Evolutionary conservation across 139 green algal species (phyloP).

Genomic region (Marvania coccoides): DNA sequence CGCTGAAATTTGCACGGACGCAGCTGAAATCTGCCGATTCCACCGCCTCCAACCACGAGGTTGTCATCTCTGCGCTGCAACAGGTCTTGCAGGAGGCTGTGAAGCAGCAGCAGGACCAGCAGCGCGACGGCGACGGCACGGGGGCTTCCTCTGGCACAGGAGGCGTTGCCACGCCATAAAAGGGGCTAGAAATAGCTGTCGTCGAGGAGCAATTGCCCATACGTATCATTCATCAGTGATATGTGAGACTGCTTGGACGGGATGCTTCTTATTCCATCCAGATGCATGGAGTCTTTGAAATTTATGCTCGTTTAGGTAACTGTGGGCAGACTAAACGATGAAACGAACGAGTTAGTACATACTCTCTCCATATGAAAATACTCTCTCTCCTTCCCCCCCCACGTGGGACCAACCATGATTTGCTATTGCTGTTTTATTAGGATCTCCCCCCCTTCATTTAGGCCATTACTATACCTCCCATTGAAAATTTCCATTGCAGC

Average conservation of each 20-base stretch:
- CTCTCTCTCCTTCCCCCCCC: too few species aligned
- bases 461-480: neutral
- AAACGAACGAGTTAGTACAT: too few species aligned
- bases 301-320: too few species aligned
- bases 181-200: neutral
- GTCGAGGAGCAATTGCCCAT: neutral
- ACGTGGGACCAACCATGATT: too few species aligned
- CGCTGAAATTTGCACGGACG: constrained; percentile 21
- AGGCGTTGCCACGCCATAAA: neutral
- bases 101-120: neutral
- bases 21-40: constrained; percentile 18
- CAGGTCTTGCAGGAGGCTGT: constrained; percentile 21
- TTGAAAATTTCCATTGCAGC: neutral
- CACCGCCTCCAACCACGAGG: constrained; percentile 20
- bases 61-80: constrained; percentile 25
- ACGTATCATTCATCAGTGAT: too few species aligned
- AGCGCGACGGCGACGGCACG: neutral
- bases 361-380: too few species aligned
- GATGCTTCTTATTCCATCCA: too few species aligned
- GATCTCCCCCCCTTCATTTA: neutral
- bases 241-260: too few species aligned
- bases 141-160: neutral
- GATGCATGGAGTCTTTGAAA: too few species aligned
- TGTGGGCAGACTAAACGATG: too few species aligned
- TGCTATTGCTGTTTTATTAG: too few species aligned